These are phyloP conservation scores for Orbilia ellipsospora DNA, from an alignment of 2,329 filamentous ascomycete species.

Conservation along the genomic window DNA sequence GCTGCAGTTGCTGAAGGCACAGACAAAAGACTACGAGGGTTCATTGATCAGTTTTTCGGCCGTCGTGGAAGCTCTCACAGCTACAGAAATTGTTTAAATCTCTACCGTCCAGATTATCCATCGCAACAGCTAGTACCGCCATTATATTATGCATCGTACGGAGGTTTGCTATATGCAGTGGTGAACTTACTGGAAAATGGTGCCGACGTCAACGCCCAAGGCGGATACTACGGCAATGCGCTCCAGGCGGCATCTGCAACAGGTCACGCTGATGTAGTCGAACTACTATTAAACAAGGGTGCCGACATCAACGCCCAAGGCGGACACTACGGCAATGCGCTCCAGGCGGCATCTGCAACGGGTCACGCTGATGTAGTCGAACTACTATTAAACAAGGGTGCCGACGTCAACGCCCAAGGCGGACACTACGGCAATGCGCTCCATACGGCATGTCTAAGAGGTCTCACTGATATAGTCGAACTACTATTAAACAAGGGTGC, in stretches of 20 bases:
- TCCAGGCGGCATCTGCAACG: too few relatives aligned
- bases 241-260: neutral
- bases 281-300: neutral
- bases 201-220: neutral
- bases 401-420: neutral
- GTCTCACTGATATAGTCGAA: too few relatives aligned
- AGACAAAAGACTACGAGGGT: conserved; percentile 21
- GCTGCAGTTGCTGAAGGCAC: conserved; percentile 47
- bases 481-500: neutral
- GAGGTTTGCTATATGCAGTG: neutral
- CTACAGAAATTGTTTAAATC: neutral
- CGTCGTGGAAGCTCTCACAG: too few relatives aligned
- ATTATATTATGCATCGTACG: neutral
- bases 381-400: neutral
- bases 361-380: neutral
- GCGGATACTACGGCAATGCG: neutral
- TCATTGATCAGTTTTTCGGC: neutral
- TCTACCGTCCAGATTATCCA: neutral
- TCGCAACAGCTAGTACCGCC: neutral
- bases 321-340: neutral
- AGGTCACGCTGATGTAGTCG: neutral
- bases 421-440: neutral
- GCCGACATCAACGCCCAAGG: neutral
- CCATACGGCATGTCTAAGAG: too few relatives aligned
- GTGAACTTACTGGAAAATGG: neutral